These are phyloP conservation scores for Hypholoma sublateritium DNA, from an alignment of 768 basidiomycete genomes.

Conservation along the genomic window DNA sequence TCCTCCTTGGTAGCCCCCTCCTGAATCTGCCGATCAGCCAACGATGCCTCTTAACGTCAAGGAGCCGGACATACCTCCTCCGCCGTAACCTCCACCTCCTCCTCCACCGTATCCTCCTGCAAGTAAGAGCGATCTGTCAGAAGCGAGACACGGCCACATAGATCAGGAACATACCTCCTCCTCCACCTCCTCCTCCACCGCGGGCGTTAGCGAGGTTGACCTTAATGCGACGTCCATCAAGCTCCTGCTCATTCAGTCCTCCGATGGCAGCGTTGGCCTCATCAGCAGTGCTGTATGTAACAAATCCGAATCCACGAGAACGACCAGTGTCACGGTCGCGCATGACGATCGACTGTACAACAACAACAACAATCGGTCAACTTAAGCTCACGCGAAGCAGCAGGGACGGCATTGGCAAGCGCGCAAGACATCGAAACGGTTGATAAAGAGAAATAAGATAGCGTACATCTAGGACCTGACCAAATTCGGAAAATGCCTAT, in stretches of 20 bases:
- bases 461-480: conserved; percentile 91
- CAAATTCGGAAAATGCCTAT: conserved; percentile 84
- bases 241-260: conserved; percentile 82
- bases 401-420: conserved; percentile 19
- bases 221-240: conserved; percentile 91
- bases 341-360: conserved; percentile 90
- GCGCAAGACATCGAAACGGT: conserved; percentile 22
- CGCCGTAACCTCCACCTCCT: conserved; percentile 15
- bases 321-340: conserved; percentile 97
- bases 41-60: neutral
- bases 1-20: conserved; percentile 23
- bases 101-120: conserved; percentile 25
- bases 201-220: conserved; percentile 82
- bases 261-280: conserved; percentile 82
- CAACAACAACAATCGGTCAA: conserved; percentile 38
- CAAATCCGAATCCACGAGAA: conserved; percentile 97
- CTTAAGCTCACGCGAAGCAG: conserved; percentile 30
- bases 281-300: conserved; percentile 59
- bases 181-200: conserved; percentile 52
- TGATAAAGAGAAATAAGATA: conserved; percentile 36
- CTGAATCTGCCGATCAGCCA: conserved; percentile 1
- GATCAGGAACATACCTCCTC: conserved; percentile 18
- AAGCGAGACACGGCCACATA: conserved; percentile 3
- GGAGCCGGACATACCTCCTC: neutral
- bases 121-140: conserved; percentile 22